A percentile compares a stretch with the other conserved stretches of the same genome.
These are phyloP conservation scores for Grigorovia yakushimaensis DNA, from an alignment of 805 yeast species.

Conservation along the genomic window DNA sequence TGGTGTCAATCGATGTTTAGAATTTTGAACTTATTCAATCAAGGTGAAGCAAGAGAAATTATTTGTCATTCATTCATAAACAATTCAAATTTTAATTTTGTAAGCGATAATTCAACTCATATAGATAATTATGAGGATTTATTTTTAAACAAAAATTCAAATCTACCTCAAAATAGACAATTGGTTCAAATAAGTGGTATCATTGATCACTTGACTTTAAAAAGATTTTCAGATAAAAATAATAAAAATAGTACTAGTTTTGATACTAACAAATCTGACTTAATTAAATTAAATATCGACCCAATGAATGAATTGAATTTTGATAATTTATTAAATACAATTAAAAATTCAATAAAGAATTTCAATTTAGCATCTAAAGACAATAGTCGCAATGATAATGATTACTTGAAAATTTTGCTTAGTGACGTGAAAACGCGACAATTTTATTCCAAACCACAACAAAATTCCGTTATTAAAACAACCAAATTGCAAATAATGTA, in stretches of 20 bases:
- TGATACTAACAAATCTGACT: background rate
- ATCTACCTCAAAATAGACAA: conserved; percentile 8
- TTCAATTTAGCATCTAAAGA: background rate
- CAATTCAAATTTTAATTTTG: conserved; percentile 22
- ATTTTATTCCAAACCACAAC: conserved; percentile 36
- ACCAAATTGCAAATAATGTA: conserved; percentile 53
- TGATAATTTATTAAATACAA: background rate
- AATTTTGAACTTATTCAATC: conserved; percentile 32
- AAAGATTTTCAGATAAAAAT: background rate
- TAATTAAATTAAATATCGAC: background rate
- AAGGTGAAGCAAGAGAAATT: conserved; percentile 52
- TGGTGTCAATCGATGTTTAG: conserved; percentile 39
- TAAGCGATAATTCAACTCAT: background rate
- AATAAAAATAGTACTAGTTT: no score
- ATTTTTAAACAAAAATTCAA: conserved; percentile 2
- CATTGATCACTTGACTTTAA: conserved; percentile 41
- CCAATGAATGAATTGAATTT: background rate
- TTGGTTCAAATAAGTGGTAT: conserved; percentile 52
- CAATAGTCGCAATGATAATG: background rate
- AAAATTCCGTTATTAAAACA: conserved; percentile 37
- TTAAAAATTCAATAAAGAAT: background rate
- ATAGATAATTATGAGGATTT: background rate
- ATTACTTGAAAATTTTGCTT: conserved; percentile 23
- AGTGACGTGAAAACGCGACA: conserved; percentile 58
- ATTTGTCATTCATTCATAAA: conserved; percentile 39